phyloP scores from a whole-genome alignment of 306 rosid species.

The Rosa rugosa region DNA sequence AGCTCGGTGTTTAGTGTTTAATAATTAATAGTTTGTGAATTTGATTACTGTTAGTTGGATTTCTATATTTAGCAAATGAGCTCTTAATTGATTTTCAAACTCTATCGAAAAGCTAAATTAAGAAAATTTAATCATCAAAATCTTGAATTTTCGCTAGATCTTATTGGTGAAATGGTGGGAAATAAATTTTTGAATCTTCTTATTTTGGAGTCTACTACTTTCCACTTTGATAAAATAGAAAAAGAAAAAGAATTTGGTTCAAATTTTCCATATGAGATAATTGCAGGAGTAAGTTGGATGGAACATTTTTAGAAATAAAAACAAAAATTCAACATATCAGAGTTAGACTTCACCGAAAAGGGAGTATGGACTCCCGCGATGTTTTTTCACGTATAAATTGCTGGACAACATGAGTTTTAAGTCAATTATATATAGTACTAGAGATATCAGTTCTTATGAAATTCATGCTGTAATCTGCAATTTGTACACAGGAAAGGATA shows the following conservation, averaged over 20 bases:
- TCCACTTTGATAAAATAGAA: neutral
- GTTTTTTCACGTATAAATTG: neutral
- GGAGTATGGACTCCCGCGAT: neutral
- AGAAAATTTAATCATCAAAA: too few relatives aligned
- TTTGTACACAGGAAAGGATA: slow-evolving; percentile 69
- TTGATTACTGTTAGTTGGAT: neutral
- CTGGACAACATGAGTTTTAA: too few relatives aligned
- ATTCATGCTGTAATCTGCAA: slow-evolving; percentile 13
- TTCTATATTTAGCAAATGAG: slow-evolving; percentile 2
- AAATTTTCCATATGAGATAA: neutral
- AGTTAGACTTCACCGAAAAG: neutral
- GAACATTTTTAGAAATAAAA: neutral
- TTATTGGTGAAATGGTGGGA: neutral
- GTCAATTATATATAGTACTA: neutral
- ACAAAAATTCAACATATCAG: neutral
- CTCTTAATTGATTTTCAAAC: neutral
- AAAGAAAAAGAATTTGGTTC: neutral
- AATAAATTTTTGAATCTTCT: neutral
- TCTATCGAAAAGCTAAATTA: too few relatives aligned
- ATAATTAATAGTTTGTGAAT: neutral
- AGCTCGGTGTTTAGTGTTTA: neutral
- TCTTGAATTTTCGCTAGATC: neutral
- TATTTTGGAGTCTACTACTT: neutral
- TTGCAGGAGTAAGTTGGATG: neutral
- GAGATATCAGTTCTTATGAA: neutral